phyloP scores from a whole-genome alignment of 2,329 filamentous ascomycete species.

The Thelonectria blattea region DNA sequence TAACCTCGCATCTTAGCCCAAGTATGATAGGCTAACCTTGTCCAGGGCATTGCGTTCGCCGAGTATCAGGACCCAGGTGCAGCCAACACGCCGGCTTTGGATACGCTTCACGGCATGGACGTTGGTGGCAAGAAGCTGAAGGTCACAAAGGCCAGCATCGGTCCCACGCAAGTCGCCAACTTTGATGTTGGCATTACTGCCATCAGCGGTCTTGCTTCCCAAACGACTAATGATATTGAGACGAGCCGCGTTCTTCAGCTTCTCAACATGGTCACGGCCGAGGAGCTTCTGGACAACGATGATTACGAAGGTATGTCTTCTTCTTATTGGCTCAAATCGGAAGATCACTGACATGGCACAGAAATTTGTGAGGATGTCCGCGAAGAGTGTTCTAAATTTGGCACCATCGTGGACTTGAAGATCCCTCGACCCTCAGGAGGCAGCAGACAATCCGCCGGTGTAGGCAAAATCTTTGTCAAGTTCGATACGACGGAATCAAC shows the following conservation, averaged over 20 bases:
- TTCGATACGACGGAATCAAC: conserved; percentile 81
- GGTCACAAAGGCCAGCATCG: conserved; percentile 88
- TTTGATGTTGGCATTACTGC: conserved; percentile 96
- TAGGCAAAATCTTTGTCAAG: conserved; percentile 98
- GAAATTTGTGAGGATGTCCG: conserved; percentile 96
- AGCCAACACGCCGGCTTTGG: conserved; percentile 83
- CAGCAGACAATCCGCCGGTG: conserved; percentile 82
- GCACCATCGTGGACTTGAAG: conserved; percentile 85
- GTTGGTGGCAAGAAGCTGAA: conserved; percentile 86
- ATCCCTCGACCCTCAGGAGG: conserved; percentile 86
- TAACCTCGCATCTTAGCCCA: background rate
- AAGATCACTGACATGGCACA: conserved; percentile 52
- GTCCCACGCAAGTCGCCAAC: conserved; percentile 88
- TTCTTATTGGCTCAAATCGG: too few species aligned
- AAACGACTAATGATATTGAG: conserved; percentile 78
- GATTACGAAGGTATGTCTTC: conserved; percentile 83
- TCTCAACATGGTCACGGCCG: conserved; percentile 97
- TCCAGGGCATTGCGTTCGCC: conserved; percentile 91
- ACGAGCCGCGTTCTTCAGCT: conserved; percentile 86
- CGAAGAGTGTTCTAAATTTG: conserved; percentile 93
- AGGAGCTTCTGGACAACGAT: conserved; percentile 91
- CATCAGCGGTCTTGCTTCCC: conserved; percentile 96
- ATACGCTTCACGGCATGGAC: conserved; percentile 91
- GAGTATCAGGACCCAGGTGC: conserved; percentile 80
- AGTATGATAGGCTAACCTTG: conserved; percentile 38